phyloP scores from a whole-genome alignment of 2,329 filamentous ascomycete species.

The Venturia pyrina region DNA sequence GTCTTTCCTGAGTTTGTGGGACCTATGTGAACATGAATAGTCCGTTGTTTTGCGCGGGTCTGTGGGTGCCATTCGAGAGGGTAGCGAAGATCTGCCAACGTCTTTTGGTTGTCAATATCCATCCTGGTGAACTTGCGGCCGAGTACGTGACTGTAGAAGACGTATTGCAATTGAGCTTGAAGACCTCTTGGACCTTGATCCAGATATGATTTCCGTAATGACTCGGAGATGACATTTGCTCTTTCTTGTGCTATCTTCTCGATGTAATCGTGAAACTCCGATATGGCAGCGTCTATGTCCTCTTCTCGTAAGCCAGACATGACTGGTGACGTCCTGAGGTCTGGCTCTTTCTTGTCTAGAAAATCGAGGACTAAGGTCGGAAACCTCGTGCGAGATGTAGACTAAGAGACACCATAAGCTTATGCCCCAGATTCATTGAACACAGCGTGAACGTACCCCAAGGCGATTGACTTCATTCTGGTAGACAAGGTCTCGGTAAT shows the following conservation, averaged over 20 bases:
- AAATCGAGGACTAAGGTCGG: not conserved
- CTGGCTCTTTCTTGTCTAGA: not conserved
- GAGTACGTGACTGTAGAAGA: conserved; percentile 45
- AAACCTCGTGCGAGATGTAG: not conserved
- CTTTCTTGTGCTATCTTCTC: not conserved
- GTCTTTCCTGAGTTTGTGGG: conserved; percentile 98
- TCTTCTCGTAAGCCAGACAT: conserved; percentile 4
- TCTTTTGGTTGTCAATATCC: conserved; percentile 27
- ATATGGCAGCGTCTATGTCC: not conserved
- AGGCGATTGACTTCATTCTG: not conserved
- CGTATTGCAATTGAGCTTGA: conserved; percentile 50
- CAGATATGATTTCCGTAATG: conserved; percentile 35
- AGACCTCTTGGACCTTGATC: conserved; percentile 42
- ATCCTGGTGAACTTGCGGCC: conserved; percentile 26
- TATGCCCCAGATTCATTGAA: not conserved
- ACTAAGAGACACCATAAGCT: not conserved
- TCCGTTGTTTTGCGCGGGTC: conserved; percentile 69
- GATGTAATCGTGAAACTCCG: not conserved
- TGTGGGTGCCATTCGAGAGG: conserved; percentile 88
- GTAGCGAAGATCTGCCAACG: conserved; percentile 71
- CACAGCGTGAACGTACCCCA: not conserved
- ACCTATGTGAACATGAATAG: conserved; percentile 84
- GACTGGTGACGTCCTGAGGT: not conserved
- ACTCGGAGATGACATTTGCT: not conserved
- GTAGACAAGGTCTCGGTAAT: no score